These are phyloP conservation scores for Dipteronia dyeriana DNA, from an alignment of 345 rosid species.

Conservation along the genomic window DNA sequence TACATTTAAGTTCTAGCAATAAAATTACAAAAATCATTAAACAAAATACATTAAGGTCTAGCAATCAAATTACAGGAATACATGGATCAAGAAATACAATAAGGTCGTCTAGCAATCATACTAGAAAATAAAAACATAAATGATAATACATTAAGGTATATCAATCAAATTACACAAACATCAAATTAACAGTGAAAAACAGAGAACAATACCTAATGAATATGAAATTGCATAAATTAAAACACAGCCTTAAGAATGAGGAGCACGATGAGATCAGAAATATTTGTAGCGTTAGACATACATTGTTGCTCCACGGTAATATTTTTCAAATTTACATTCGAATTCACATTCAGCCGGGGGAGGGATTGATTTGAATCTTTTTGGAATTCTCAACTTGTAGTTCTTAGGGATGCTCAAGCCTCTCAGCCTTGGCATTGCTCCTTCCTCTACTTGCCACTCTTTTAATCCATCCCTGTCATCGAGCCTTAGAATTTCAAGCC, in stretches of 20 bases:
- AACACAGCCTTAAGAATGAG: background rate
- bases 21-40: too few relatives aligned
- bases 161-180: too few relatives aligned
- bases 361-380: background rate
- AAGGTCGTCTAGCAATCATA: too few relatives aligned
- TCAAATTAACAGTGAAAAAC: too few relatives aligned
- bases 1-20: too few relatives aligned
- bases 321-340: too few relatives aligned
- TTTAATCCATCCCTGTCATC: background rate
- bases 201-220: background rate
- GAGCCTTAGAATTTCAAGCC: background rate
- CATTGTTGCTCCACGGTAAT: too few relatives aligned
- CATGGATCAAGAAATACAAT: too few relatives aligned
- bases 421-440: constrained; percentile 1
- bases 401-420: background rate
- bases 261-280: background rate
- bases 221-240: background rate
- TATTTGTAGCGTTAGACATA: too few relatives aligned
- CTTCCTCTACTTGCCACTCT: constrained; percentile 3
- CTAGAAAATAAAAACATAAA: too few relatives aligned
- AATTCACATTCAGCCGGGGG: background rate
- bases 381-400: background rate
- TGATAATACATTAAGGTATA: background rate
- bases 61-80: too few relatives aligned
- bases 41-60: too few relatives aligned